These are phyloP conservation scores for Xylariaceae sp. DNA, from an alignment of 2,329 filamentous ascomycete species.

Conservation along the genomic window DNA sequence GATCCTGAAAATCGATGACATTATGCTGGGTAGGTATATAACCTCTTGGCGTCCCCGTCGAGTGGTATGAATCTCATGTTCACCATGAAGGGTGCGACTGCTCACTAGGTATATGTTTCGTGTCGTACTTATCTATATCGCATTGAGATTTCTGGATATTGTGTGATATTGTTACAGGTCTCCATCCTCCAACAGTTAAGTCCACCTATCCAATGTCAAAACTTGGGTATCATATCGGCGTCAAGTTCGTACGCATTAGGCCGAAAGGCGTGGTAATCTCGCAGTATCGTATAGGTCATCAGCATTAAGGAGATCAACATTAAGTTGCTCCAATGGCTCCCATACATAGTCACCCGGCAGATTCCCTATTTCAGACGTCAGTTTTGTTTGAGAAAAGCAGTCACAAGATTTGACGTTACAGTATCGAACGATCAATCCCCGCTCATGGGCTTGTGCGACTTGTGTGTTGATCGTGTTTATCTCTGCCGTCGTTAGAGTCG, in stretches of 20 bases:
- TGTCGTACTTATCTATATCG: no score
- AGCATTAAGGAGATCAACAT: conserved; percentile 27
- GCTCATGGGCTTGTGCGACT: conserved; percentile 22
- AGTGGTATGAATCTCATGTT: no score
- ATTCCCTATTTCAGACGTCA: conserved; percentile 20
- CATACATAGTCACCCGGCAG: conserved; percentile 27
- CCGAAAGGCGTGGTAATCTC: conserved; percentile 14
- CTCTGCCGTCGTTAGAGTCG: conserved; percentile 14
- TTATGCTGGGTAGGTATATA: no score
- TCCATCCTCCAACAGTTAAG: neutral
- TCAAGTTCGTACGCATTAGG: neutral
- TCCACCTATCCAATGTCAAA: neutral
- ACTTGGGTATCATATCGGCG: neutral
- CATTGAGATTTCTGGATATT: no score
- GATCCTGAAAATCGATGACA: no score
- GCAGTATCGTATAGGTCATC: conserved; percentile 24
- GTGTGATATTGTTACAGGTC: no score
- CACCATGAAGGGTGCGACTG: no score
- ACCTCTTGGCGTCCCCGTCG: no score
- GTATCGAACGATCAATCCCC: conserved; percentile 26
- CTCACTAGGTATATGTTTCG: no score
- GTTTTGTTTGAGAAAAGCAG: neutral
- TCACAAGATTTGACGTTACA: conserved; percentile 21
- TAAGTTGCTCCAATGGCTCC: conserved; percentile 22
- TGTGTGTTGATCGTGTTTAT: conserved; percentile 14